Conservation (phyloP, 768 basidiomycete genomes). For the Jaapia argillacea region DNA sequence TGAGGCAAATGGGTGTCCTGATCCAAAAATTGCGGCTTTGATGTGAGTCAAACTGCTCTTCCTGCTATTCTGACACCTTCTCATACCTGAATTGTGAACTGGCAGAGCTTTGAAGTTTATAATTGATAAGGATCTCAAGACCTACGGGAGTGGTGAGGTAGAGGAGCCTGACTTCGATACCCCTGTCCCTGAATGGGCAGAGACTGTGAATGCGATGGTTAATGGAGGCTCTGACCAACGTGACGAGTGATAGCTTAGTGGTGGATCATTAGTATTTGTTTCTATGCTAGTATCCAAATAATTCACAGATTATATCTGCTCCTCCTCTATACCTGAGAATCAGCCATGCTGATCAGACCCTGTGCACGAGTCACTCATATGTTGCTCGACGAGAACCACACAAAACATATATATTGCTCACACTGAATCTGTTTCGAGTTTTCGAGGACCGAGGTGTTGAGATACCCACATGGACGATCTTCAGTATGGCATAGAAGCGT, state of each 20-base stretch:
- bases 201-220: background rate
- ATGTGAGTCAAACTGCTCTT: slow-evolving; percentile 1
- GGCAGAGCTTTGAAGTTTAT: background rate
- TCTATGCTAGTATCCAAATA: background rate
- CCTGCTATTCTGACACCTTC: background rate
- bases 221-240: too few relatives aligned
- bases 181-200: background rate
- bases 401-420: background rate
- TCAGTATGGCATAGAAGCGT: background rate
- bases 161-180: background rate
- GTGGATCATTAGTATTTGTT: background rate
- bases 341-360: background rate
- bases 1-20: background rate
- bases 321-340: too few relatives aligned
- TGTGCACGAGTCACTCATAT: background rate
- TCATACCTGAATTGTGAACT: too few relatives aligned
- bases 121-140: background rate
- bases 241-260: background rate
- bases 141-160: background rate
- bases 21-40: background rate
- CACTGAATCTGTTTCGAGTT: background rate
- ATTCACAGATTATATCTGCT: too few relatives aligned
- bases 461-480: too few relatives aligned
- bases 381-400: background rate
- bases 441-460: too few relatives aligned